Percentiles rank a stretch among this genome's conserved stretches.
These are phyloP conservation scores for Solidago caesia DNA, from an alignment of 129 eudicot species.

Conservation along the genomic window DNA sequence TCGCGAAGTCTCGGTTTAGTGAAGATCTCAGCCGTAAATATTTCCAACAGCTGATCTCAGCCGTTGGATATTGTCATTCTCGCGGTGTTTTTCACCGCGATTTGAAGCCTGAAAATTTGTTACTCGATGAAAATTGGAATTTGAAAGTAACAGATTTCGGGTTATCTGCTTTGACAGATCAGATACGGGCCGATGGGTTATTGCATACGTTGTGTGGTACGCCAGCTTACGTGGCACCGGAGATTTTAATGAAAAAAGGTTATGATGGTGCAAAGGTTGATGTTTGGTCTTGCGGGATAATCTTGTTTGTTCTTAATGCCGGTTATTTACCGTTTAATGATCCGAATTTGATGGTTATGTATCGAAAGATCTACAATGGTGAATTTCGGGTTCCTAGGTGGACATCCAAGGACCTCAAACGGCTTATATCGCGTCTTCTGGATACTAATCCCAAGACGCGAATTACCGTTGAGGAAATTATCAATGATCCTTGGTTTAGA, in stretches of 20 bases:
- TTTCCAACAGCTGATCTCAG: conserved; percentile 43
- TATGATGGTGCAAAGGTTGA: conserved; percentile 56
- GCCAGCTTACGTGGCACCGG: conserved; percentile 52
- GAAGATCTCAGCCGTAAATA: conserved; percentile 41
- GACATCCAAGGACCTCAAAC: conserved; percentile 35
- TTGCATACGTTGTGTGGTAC: conserved; percentile 48
- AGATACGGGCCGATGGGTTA: conserved; percentile 40
- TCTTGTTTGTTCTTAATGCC: conserved; percentile 44
- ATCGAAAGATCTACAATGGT: conserved; percentile 36
- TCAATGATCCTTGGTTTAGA: conserved; percentile 39
- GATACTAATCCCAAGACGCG: conserved; percentile 34
- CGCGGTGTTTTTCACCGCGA: conserved; percentile 56
- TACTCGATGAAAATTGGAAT: conserved; percentile 44
- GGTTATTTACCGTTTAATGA: conserved; percentile 61
- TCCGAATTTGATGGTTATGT: conserved; percentile 44
- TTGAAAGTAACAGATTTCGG: conserved; percentile 53
- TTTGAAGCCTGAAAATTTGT: conserved; percentile 49
- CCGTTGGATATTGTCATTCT: conserved; percentile 43
- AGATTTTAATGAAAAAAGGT: conserved; percentile 38
- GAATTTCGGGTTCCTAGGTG: conserved; percentile 37
- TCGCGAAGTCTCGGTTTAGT: conserved; percentile 31
- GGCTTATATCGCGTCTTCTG: conserved; percentile 26
- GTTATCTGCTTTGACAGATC: conserved; percentile 40
- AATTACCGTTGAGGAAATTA: conserved; percentile 36
- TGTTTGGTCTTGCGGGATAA: conserved; percentile 65